Conservation (phyloP, 441 rosid genomes). For the Mallotus repandus region DNA sequence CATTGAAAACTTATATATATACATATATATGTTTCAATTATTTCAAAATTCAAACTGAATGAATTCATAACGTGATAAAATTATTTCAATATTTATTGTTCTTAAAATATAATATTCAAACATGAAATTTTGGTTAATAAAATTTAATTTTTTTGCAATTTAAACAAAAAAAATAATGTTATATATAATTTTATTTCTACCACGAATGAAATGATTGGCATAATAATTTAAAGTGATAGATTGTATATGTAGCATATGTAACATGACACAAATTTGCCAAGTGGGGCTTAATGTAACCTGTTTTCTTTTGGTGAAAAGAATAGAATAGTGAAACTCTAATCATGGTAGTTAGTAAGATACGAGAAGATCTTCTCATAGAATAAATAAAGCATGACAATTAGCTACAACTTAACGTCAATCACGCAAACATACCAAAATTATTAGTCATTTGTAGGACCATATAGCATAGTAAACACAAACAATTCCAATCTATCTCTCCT, state of each 20-base stretch:
- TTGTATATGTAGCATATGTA: neutral
- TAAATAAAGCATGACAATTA: slow-evolving; percentile 27
- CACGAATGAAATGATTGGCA: neutral
- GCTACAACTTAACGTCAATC: slow-evolving; percentile 58
- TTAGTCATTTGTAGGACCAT: slow-evolving; percentile 30
- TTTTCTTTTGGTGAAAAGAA: neutral
- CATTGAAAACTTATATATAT: no score
- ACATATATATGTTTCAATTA: no score
- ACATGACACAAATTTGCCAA: neutral
- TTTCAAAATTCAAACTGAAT: no score
- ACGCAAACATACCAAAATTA: slow-evolving; percentile 48
- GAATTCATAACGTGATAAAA: no score
- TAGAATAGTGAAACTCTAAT: slow-evolving; percentile 14
- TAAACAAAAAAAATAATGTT: no score
- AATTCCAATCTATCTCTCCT: neutral
- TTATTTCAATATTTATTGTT: no score
- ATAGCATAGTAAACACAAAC: no score
- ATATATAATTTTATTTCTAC: no score
- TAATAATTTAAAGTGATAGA: no score
- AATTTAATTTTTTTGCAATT: no score
- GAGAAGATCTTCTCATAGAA: slow-evolving; percentile 43
- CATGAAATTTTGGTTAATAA: no score
- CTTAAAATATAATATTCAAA: no score
- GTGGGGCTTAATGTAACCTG: neutral
- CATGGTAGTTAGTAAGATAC: slow-evolving; percentile 60